These are phyloP conservation scores for Camellia oleifera DNA, from an alignment of 179 eudicot species.

Conservation along the genomic window DNA sequence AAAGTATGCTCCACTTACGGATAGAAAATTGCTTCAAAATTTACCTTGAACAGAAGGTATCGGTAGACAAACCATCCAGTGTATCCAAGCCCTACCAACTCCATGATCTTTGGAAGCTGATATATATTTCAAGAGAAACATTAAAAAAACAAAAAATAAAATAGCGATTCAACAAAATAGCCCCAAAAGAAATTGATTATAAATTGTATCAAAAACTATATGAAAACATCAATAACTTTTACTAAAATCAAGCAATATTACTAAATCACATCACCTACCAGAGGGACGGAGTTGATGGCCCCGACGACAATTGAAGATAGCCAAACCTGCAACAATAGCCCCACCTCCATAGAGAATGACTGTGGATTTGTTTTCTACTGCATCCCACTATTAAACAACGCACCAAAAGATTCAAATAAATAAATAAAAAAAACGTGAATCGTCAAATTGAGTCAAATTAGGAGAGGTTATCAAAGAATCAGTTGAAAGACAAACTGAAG, in stretches of 20 bases:
- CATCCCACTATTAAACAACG: slow-evolving; percentile 71
- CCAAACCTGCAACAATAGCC: slow-evolving; percentile 83
- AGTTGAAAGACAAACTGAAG: neutral
- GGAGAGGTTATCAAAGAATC: neutral
- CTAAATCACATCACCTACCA: slow-evolving; percentile 44
- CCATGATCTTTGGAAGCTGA: slow-evolving; percentile 98
- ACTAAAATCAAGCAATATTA: neutral
- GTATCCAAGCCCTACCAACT: slow-evolving; percentile 97
- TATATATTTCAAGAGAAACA: neutral
- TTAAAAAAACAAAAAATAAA: neutral
- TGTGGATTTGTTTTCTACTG: slow-evolving; percentile 93
- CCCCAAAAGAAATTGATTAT: neutral
- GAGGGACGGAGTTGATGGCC: slow-evolving; percentile 89
- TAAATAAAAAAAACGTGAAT: neutral
- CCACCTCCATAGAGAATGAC: slow-evolving; percentile 94
- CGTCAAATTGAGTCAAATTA: neutral
- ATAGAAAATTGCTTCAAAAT: neutral
- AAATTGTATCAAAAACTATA: neutral
- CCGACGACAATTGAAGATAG: slow-evolving; percentile 76
- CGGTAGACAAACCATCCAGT: slow-evolving; percentile 99
- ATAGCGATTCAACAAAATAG: slow-evolving; percentile 8
- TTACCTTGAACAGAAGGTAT: slow-evolving; percentile 97
- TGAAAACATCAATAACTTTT: neutral
- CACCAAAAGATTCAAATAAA: slow-evolving; percentile 3
- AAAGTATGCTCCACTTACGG: neutral